These are phyloP conservation scores for Alternaria brassicae DNA, from an alignment of 2,329 filamentous ascomycete genomes.

Conservation along the genomic window DNA sequence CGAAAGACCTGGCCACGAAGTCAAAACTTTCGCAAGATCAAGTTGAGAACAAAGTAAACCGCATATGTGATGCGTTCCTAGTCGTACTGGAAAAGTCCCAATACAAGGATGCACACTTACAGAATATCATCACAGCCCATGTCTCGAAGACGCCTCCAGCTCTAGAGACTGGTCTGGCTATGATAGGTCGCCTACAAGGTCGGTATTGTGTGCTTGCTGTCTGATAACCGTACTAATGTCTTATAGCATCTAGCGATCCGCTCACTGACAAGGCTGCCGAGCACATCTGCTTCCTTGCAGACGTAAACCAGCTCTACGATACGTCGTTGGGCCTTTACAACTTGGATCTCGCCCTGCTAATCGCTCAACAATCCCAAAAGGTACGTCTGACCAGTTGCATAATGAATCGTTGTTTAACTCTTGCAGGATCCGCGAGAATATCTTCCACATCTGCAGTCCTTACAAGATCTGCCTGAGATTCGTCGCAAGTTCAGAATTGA, in stretches of 20 bases:
- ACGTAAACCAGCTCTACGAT: slow-evolving; percentile 91
- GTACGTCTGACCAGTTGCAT: slow-evolving; percentile 34
- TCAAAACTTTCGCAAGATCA: slow-evolving; percentile 27
- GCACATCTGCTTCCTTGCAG: slow-evolving; percentile 96
- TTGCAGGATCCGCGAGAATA: slow-evolving; percentile 84
- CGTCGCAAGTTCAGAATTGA: slow-evolving; percentile 86
- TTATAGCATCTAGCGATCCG: slow-evolving; percentile 49
- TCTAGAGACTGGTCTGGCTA: slow-evolving; percentile 79
- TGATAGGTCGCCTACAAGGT: slow-evolving; percentile 76
- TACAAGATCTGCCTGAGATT: slow-evolving; percentile 75
- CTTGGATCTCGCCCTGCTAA: slow-evolving; percentile 84
- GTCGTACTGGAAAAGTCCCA: slow-evolving; percentile 63
- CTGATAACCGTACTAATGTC: slow-evolving; percentile 2
- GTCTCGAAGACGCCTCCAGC: slow-evolving; percentile 94
- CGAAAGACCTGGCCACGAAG: slow-evolving; percentile 30
- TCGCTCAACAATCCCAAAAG: slow-evolving; percentile 94
- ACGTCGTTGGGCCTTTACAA: slow-evolving; percentile 90
- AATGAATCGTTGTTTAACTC: neutral
- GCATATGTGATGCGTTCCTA: slow-evolving; percentile 85
- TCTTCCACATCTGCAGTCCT: slow-evolving; percentile 86
- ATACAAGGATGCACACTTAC: slow-evolving; percentile 69
- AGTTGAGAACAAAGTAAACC: slow-evolving; percentile 74
- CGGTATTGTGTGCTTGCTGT: slow-evolving; percentile 8
- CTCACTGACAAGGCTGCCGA: slow-evolving; percentile 89
- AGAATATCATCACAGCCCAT: slow-evolving; percentile 93